A percentile compares a stretch with the other conserved stretches of the same genome.
Evolutionary conservation across 1,139 yeast genomes (phyloP).

Genomic region (Pneumocystis wakefieldiae): DNA sequence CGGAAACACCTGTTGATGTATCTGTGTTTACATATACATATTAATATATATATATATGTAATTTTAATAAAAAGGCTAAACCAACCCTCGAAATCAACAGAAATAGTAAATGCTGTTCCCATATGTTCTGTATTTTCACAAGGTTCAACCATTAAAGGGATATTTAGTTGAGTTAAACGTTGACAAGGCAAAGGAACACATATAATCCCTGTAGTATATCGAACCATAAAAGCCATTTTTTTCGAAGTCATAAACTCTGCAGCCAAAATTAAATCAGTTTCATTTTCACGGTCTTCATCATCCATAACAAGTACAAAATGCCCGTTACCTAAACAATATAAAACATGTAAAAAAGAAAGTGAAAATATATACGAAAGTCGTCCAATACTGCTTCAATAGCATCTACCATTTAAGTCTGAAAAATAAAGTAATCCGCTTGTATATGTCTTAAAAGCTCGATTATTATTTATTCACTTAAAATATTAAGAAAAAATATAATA

Average conservation of each 20-base stretch:
- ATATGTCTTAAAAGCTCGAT: too few relatives aligned
- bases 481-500: too few relatives aligned
- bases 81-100: slow-evolving; percentile 52
- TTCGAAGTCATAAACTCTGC: slow-evolving; percentile 67
- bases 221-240: slow-evolving; percentile 88
- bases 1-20: slow-evolving; percentile 95
- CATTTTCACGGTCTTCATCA: slow-evolving; percentile 90
- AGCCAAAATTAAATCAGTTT: slow-evolving; percentile 90
- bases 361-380: background rate
- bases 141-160: slow-evolving; percentile 61
- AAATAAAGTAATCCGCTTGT: background rate
- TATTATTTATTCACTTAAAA: too few relatives aligned
- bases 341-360: slow-evolving; percentile 10
- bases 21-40: slow-evolving; percentile 30
- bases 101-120: slow-evolving; percentile 91
- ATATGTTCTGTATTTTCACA: slow-evolving; percentile 55
- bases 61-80: slow-evolving; percentile 16
- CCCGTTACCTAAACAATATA: slow-evolving; percentile 39
- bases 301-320: slow-evolving; percentile 90
- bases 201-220: slow-evolving; percentile 64
- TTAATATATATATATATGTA: too few relatives aligned
- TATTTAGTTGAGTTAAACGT: slow-evolving; percentile 62
- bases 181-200: slow-evolving; percentile 75
- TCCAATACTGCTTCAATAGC: background rate
- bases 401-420: slow-evolving; percentile 4